phyloP scores from a whole-genome alignment of 176 grass and related monocot genomes.

The Stipa capillata region DNA sequence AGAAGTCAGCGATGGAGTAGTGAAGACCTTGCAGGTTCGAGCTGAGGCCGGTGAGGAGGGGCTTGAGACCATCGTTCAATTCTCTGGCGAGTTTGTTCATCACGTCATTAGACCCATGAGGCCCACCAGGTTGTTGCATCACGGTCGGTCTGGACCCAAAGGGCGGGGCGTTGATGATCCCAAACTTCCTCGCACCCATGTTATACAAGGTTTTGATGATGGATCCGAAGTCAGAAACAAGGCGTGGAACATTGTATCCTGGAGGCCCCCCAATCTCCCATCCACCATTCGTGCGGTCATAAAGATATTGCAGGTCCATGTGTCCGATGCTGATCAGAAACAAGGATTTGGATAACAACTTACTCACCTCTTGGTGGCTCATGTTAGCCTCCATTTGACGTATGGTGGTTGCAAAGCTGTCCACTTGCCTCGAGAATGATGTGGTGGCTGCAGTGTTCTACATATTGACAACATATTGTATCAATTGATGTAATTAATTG shows the following conservation, averaged over 20 bases:
- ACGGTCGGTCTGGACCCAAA: background rate
- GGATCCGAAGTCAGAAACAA: background rate
- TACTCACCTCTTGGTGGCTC: background rate
- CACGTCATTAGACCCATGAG: too few species aligned
- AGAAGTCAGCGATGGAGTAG: slow-evolving; percentile 18
- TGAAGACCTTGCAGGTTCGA: background rate
- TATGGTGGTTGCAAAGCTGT: background rate
- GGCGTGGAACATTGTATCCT: background rate
- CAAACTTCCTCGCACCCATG: slow-evolving; percentile 28
- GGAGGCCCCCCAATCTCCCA: too few species aligned
- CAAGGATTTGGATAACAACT: background rate
- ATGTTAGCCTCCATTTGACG: background rate
- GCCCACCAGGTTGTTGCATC: too few species aligned
- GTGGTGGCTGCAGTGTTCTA: background rate
- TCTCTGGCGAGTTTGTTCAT: slow-evolving; percentile 7
- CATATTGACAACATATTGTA: background rate
- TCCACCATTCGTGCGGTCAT: too few species aligned
- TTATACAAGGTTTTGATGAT: background rate
- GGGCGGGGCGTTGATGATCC: background rate
- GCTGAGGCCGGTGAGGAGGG: background rate
- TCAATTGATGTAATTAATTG: background rate
- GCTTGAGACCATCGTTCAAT: background rate
- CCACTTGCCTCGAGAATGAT: background rate
- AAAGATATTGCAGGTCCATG: background rate
- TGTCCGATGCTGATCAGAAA: background rate